Evolutionary conservation across 345 rosid genomes (phyloP).

Genomic region (Arabidopsis suecica): DNA sequence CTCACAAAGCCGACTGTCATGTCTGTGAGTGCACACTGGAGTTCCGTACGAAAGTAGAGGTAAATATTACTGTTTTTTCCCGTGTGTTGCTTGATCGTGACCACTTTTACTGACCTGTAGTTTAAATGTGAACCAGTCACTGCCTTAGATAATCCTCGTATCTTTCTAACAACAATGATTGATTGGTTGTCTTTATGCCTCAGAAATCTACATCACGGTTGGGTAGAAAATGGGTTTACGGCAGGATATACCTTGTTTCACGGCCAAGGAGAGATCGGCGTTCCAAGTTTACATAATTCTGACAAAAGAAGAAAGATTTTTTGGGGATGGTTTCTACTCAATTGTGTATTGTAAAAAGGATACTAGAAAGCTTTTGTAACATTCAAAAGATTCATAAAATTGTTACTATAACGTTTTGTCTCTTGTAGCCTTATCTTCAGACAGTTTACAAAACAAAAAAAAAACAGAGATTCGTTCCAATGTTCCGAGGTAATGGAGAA

Average conservation of each 20-base stretch:
- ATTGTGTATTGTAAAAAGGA: conserved; percentile 22
- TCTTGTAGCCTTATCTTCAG: not conserved
- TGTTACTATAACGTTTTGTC: conserved; percentile 27
- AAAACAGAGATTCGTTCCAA: conserved; percentile 34
- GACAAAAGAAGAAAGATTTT: conserved; percentile 6
- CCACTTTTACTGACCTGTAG: not conserved
- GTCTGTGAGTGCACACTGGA: conserved; percentile 84
- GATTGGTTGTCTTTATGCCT: conserved; percentile 30
- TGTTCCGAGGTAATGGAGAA: not conserved
- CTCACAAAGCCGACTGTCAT: conserved; percentile 91
- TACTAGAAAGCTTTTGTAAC: conserved; percentile 32
- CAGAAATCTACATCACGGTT: conserved; percentile 66
- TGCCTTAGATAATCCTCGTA: not conserved
- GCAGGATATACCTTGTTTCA: conserved; percentile 85
- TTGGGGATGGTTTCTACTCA: conserved; percentile 35
- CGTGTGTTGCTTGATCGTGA: not conserved
- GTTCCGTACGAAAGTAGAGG: conserved; percentile 89
- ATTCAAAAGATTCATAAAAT: conserved; percentile 21
- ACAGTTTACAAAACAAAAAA: conserved; percentile 1
- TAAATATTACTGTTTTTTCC: conserved; percentile 24
- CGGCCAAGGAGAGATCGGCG: conserved; percentile 58
- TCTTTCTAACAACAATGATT: conserved; percentile 6
- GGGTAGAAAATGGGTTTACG: conserved; percentile 87
- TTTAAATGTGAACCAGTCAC: conserved; percentile 12
- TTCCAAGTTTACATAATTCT: conserved; percentile 50